Evolutionary conservation across 1,139 yeast genomes (phyloP), one percentile per base, ranked within the genome.

Genomic region (Candida sp.): DNA sequence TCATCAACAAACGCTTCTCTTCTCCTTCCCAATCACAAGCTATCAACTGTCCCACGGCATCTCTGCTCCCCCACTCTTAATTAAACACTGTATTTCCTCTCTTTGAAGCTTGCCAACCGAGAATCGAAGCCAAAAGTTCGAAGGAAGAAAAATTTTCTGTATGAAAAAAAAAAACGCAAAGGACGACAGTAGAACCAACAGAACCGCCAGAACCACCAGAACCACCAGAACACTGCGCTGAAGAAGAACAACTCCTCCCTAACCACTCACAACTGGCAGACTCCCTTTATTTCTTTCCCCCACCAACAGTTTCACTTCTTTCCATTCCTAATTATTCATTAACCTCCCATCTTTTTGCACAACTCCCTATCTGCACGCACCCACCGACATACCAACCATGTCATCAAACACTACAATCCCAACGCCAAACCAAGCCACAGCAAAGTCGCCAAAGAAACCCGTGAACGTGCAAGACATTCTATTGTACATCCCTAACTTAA

Each of bases 401-500:
- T 12, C 51, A 22, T 35, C 42, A 27, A 33, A 46, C 31, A 8
- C 52, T n/a, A 42, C 50, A 28, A 26, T 25, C 32, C 48, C 52
- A 40, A 11, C 38, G 23, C 22, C 46, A 17, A 42, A 22, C 12
- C n/a, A 44, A 12, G 26, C 4, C 7, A 25, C 31, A 38, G n/a
- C 38, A 17, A 31, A 31, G 9, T 31, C 34, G 7, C 9, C 38
- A 9, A 43, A 43, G 25, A 33, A 33, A 31, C 47, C 49, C 22
- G 68, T 70, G 17, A 70, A 79, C 33, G 67, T 81, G 5, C 61
- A 66, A 34, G 84, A 86, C 57, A 85, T 91, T 51, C 81, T 90
- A 66, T 72, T 88, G 59, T 94, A 85, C 68, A 86, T 93, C 52
- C 99, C 99, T 28, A 94, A 94, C 68, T 75, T 91, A 60, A 92